Percentiles rank a stretch among this genome's conserved stretches.
Evolutionary conservation across 495 filamentous ascomycete species (phyloP).

Genomic region (Elasticomyces elasticus): DNA sequence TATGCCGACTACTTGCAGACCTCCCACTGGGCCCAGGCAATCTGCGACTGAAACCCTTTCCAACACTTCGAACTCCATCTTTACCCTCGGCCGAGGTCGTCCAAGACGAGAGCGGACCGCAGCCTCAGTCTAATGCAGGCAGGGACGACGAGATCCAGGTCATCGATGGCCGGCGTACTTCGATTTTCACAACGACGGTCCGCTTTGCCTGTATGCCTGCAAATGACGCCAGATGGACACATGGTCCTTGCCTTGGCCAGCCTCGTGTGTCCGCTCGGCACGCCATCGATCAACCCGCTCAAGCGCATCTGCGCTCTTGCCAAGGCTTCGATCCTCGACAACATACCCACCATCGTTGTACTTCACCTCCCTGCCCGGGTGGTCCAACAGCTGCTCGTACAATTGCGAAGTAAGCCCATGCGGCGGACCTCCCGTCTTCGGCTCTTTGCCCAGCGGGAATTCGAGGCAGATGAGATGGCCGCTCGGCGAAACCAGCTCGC

Average conservation of each 20-base stretch:
- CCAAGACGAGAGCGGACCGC: no score
- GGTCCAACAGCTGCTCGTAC: slow-evolving; percentile 56
- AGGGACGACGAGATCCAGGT: no score
- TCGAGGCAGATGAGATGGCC: slow-evolving; percentile 68
- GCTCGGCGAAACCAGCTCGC: slow-evolving; percentile 49
- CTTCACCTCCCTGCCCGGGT: slow-evolving; percentile 53
- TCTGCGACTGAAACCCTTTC: slow-evolving; percentile 7
- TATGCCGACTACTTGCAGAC: slow-evolving; percentile 10
- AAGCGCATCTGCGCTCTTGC: slow-evolving; percentile 39
- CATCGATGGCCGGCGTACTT: no score
- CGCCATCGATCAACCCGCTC: slow-evolving; percentile 53
- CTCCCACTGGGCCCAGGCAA: slow-evolving; percentile 9
- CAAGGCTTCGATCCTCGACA: slow-evolving; percentile 35
- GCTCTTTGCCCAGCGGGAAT: slow-evolving; percentile 63
- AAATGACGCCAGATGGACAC: slow-evolving; percentile 39
- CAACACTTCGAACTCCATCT: neutral
- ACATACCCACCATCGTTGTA: slow-evolving; percentile 52
- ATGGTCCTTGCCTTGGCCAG: slow-evolving; percentile 51
- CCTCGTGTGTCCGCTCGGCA: slow-evolving; percentile 58
- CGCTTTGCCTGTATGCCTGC: neutral
- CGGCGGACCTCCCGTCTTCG: slow-evolving; percentile 56
- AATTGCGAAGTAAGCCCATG: slow-evolving; percentile 51
- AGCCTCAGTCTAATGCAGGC: no score
- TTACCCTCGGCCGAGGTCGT: neutral
- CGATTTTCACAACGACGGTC: neutral